phyloP scores from a whole-genome alignment of 345 rosid species.

The Sonneratia caseolaris region DNA sequence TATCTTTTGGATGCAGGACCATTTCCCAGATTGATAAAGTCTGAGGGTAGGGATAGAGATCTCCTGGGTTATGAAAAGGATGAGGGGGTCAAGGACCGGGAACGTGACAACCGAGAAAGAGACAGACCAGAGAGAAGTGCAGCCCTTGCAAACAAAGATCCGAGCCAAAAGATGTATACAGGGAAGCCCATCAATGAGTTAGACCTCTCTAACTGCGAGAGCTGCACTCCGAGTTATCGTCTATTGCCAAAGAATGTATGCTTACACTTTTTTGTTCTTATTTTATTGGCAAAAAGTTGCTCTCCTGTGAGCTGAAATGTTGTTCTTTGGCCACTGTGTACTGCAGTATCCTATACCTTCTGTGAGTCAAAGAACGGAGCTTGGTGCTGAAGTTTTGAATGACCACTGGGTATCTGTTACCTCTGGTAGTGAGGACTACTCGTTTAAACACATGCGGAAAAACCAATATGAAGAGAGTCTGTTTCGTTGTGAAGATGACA shows the following conservation, averaged over 20 bases:
- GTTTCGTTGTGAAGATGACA: constrained; percentile 95
- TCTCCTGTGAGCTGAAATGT: constrained; percentile 7
- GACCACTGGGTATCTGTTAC: constrained; percentile 98
- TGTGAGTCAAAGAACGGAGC: constrained; percentile 76
- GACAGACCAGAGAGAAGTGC: constrained; percentile 62
- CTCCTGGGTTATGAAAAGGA: constrained; percentile 46
- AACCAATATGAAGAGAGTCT: constrained; percentile 98
- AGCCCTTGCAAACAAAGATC: constrained; percentile 39
- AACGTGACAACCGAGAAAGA: constrained; percentile 55
- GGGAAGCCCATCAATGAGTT: constrained; percentile 89
- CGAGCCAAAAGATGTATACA: constrained; percentile 43
- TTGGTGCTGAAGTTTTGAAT: constrained; percentile 81
- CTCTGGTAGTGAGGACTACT: constrained; percentile 99
- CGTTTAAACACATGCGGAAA: constrained; percentile 98
- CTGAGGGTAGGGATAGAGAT: constrained; percentile 67
- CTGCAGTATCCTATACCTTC: constrained; percentile 78
- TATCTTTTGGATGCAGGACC: constrained; percentile 20
- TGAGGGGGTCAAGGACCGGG: constrained; percentile 61
- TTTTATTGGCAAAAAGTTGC: constrained; percentile 9
- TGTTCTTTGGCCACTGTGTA: constrained; percentile 3
- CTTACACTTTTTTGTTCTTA: constrained; percentile 3
- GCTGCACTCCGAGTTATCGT: constrained; percentile 96
- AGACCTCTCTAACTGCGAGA: constrained; percentile 90
- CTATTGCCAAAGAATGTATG: constrained; percentile 85
- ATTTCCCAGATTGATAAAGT: constrained; percentile 51